phyloP scores from a whole-genome alignment of 768 basidiomycete species.

The Kwoniella mangroviensis region DNA sequence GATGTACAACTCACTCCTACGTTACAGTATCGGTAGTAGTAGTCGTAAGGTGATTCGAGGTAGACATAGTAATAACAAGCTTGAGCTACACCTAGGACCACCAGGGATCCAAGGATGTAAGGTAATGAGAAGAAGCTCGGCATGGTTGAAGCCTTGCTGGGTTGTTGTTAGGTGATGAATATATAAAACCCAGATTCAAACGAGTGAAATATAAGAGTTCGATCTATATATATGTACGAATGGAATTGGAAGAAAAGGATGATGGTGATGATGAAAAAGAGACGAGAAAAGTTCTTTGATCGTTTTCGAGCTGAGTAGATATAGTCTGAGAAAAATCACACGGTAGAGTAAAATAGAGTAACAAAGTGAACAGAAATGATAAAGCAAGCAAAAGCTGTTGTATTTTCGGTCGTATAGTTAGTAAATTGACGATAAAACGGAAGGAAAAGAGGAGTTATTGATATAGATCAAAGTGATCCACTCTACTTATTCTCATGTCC shows the following conservation, averaged over 20 bases:
- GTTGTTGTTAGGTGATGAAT: not conserved
- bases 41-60: conserved; percentile 34
- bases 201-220: not conserved
- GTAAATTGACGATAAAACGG: not conserved
- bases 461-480: conserved; percentile 9
- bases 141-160: conserved; percentile 17
- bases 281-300: not conserved
- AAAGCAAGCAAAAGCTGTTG: conserved; percentile 4
- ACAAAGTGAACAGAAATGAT: not conserved
- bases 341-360: not conserved
- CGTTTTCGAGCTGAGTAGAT: not conserved
- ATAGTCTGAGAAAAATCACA: not conserved
- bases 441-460: not conserved
- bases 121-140: conserved; percentile 26
- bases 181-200: not conserved
- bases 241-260: not conserved
- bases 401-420: not conserved
- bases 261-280: conserved; percentile 1
- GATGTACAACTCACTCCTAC: conserved; percentile 26
- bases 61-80: conserved; percentile 38
- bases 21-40: conserved; percentile 24
- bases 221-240: not conserved
- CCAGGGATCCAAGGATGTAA: conserved; percentile 19
- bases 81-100: conserved; percentile 32
- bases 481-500: not conserved